Conservation (phyloP, 306 rosid species). For the Fragaria vesca region DNA sequence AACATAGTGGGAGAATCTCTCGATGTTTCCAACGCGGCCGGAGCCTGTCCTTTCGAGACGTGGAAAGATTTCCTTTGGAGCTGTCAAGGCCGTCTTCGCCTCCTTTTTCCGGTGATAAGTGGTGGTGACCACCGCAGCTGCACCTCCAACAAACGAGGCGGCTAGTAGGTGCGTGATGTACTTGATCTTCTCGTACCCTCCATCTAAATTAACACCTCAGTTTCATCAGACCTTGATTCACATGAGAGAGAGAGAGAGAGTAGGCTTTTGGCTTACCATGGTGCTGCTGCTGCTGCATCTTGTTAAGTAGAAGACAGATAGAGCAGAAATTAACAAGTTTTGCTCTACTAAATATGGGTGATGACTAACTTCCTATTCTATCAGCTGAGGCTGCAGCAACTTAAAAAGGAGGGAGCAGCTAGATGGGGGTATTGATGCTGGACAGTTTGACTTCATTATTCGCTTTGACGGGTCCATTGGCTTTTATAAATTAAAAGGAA, state of each 20-base stretch:
- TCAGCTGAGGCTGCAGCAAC: neutral
- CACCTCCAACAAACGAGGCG: slow-evolving; percentile 46
- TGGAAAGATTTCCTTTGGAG: slow-evolving; percentile 36
- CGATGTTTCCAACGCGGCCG: slow-evolving; percentile 57
- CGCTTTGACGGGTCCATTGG: neutral
- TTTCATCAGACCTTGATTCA: neutral
- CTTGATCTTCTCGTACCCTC: slow-evolving; percentile 30
- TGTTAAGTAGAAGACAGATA: neutral
- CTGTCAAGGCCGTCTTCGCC: slow-evolving; percentile 4
- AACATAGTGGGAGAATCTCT: slow-evolving; percentile 69
- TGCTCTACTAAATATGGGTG: neutral
- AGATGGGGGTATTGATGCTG: neutral
- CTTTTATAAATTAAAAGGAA: neutral
- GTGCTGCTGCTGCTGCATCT: neutral
- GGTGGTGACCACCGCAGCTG: slow-evolving; percentile 34
- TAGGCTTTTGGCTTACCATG: neutral
- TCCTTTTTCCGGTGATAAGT: slow-evolving; percentile 20
- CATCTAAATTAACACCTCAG: slow-evolving; percentile 31
- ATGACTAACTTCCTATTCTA: neutral
- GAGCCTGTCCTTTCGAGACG: slow-evolving; percentile 40
- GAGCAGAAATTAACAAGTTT: neutral
- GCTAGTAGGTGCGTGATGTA: slow-evolving; percentile 33
- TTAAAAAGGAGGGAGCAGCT: neutral
- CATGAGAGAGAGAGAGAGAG: neutral
- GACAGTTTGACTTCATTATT: neutral